Base-by-base conservation (phyloP, 257 asterid genomes). In the Gynochthodes officinalis region DNA sequence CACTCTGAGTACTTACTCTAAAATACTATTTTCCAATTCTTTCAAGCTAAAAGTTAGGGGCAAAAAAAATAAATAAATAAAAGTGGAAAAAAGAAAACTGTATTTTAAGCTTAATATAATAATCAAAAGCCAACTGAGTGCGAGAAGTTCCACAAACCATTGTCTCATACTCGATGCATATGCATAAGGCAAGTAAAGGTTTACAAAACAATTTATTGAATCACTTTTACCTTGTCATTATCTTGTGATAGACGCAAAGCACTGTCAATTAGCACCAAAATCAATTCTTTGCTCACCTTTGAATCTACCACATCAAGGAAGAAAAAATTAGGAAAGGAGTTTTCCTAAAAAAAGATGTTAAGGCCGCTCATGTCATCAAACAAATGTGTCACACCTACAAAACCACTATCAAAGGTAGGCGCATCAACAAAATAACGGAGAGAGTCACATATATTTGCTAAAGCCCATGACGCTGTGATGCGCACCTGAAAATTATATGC, bases 391-490 rank as follows among this genome's bases (percentile, higher is more conserved):
- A 76, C 77, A 84, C 87, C 83, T 57, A 69, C 76, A 66, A 74
- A 78, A 83, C 86, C 84, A 25, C 65, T 84, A 70, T 80, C 87
- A 79, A 82, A 79, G 69, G 73, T 82, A 67, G 79, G 82, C 77
- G 77, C 78, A 78, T 84, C 82, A 76, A 84, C 79, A 84, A 79
- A 82, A 77, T 86, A 90, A 40, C 91, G 81, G 73, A 93, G 86
- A 73, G 97, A 86, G 82, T 89, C 96, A 79, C 96, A 88, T 65
- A 90, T 89, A 77, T 93, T 93, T 25, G 98, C 98, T 69, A 91
- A 81, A 76, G 98, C 96, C 98, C 98, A 93, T 11, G 98, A 93
- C 66, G 98, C 93, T 65, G 96, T 84, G 75, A 91, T 89, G 65
- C 98, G 96, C 33, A 93, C 97, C 98, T 93, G 89, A 80, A 81